Percentiles rank a stretch among this genome's conserved stretches.
phyloP scores from a whole-genome alignment of 164 flowering plant genomes.

The Sedum album region DNA sequence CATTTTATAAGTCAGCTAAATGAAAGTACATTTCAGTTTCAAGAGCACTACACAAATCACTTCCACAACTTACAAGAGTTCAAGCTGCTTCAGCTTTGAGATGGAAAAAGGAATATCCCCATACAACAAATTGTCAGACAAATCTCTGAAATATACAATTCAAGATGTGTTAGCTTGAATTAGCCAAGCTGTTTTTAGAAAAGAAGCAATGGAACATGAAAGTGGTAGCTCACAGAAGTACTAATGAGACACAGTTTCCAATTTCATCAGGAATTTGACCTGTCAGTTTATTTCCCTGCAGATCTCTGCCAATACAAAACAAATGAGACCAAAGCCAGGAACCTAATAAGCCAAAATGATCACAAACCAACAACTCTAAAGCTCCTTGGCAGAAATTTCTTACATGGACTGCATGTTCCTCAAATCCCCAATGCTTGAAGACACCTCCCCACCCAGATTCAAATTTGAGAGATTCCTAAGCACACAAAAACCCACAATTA shows the following conservation, averaged over 20 bases:
- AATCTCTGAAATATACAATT: conserved; percentile 40
- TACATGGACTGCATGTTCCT: conserved; percentile 55
- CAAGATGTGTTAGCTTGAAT: not conserved
- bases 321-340: not conserved
- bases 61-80: conserved; percentile 46
- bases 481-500: not conserved
- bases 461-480: conserved; percentile 70
- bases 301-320: conserved; percentile 38
- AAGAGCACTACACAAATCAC: not conserved
- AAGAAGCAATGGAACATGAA: not conserved
- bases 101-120: conserved; percentile 86
- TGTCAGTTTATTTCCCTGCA: conserved; percentile 66
- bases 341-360: not conserved
- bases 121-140: conserved; percentile 56
- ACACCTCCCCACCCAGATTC: conserved; percentile 84
- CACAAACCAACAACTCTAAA: not conserved
- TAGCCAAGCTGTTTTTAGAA: not conserved
- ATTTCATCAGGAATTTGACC: conserved; percentile 97
- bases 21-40: not conserved
- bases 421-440: conserved; percentile 74
- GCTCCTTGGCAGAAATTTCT: not conserved
- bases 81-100: conserved; percentile 76
- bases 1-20: too few species aligned
- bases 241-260: conserved; percentile 55
- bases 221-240: conserved; percentile 34